Evolutionary conservation across 345 rosid genomes (phyloP).

Genomic region (Citrus medica): DNA sequence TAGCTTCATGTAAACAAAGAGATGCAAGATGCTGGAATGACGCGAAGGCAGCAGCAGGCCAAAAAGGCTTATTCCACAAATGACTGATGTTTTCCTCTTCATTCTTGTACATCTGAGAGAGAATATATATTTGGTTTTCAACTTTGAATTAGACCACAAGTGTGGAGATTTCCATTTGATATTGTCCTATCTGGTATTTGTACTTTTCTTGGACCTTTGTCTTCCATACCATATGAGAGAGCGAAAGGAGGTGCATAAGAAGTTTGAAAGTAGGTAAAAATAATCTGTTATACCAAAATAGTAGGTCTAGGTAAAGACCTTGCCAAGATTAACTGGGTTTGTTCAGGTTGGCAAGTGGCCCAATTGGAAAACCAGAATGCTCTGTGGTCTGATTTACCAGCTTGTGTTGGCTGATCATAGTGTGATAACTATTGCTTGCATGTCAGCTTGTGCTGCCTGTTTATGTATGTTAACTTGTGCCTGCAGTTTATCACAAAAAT

Average conservation of each 20-base stretch:
- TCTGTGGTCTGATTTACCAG: neutral
- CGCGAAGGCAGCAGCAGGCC: neutral
- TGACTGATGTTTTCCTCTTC: neutral
- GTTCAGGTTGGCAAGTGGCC: neutral
- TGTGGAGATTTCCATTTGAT: neutral
- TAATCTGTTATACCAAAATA: neutral
- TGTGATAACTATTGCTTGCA: neutral
- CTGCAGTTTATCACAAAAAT: neutral
- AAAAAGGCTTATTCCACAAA: neutral
- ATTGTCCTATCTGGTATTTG: neutral
- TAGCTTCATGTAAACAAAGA: neutral
- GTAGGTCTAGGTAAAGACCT: neutral
- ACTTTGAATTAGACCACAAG: neutral
- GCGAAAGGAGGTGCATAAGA: neutral
- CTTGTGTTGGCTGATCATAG: neutral
- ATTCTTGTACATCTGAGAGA: neutral
- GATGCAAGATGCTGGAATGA: neutral
- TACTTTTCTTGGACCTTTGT: neutral
- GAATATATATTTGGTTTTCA: neutral
- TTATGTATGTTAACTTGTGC: neutral
- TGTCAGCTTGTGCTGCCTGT: neutral
- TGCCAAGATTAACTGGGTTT: neutral
- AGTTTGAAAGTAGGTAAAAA: neutral
- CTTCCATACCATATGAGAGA: neutral
- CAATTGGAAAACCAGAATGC: neutral